These are phyloP conservation scores for Dactylellina drechsleri DNA, from an alignment of 2,329 filamentous ascomycete genomes.

Conservation along the genomic window DNA sequence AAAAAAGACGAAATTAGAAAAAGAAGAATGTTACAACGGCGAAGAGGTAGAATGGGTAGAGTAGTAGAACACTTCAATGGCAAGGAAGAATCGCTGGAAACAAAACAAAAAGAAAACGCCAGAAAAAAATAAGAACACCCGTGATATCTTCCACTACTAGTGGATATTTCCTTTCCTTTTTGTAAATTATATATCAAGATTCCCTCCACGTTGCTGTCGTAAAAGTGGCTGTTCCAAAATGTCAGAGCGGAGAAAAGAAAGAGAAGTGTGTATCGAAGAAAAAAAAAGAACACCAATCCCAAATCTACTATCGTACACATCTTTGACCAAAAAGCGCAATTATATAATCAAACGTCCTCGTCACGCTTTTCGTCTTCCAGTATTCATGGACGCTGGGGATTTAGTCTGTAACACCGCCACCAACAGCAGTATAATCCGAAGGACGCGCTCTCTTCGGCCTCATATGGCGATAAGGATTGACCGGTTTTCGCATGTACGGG, in stretches of 20 bases:
- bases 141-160: slow-evolving; percentile 3
- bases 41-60: not conserved
- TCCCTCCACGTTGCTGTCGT: slow-evolving; percentile 20
- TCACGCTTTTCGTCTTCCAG: not conserved
- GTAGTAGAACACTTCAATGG: too few relatives aligned
- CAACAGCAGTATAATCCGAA: slow-evolving; percentile 72
- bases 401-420: slow-evolving; percentile 53
- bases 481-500: slow-evolving; percentile 93
- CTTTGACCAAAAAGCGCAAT: slow-evolving; percentile 1
- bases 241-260: slow-evolving; percentile 22
- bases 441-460: slow-evolving; percentile 81
- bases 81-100: too few relatives aligned
- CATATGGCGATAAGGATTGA: slow-evolving; percentile 91
- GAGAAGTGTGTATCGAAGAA: slow-evolving; percentile 3
- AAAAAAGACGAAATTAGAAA: not conserved
- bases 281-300: slow-evolving; percentile 29
- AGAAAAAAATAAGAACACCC: slow-evolving; percentile 19
- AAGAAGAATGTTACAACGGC: not conserved
- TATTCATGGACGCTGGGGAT: not conserved
- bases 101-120: not conserved
- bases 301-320: slow-evolving; percentile 46
- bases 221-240: slow-evolving; percentile 21
- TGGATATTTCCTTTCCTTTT: slow-evolving; percentile 5
- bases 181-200: slow-evolving; percentile 15
- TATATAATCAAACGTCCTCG: not conserved